phyloP scores from a whole-genome alignment of 495 filamentous ascomycete species.

The Penicillium canariense region DNA sequence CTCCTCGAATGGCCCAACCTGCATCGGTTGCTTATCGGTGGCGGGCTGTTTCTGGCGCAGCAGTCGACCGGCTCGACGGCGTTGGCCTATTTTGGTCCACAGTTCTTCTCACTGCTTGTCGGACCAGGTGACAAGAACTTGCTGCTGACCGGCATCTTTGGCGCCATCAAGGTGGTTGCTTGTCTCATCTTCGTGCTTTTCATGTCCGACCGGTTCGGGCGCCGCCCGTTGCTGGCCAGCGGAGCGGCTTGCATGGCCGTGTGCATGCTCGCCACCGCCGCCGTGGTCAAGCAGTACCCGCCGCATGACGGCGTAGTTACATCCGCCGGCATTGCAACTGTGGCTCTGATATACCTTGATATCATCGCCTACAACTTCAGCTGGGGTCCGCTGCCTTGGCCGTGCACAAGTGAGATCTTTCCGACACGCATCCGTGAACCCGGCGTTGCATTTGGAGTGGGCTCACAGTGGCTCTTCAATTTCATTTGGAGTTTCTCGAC shows the following conservation, averaged over 20 bases:
- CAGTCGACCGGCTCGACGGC: conserved; percentile 55
- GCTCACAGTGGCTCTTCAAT: conserved; percentile 54
- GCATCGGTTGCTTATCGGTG: conserved; percentile 39
- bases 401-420: conserved; percentile 46
- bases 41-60: conserved; percentile 44
- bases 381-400: conserved; percentile 41
- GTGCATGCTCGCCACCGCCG: conserved; percentile 56
- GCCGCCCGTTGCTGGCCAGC: conserved; percentile 49
- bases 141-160: conserved; percentile 52
- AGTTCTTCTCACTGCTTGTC: conserved; percentile 56
- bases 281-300: conserved; percentile 52
- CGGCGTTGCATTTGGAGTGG: conserved; percentile 46
- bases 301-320: conserved; percentile 36
- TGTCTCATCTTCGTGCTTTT: conserved; percentile 50
- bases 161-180: conserved; percentile 48
- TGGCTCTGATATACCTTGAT: conserved; percentile 50
- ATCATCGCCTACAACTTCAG: conserved; percentile 47
- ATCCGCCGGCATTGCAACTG: conserved; percentile 40
- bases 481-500: conserved; percentile 53
- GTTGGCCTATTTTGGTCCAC: conserved; percentile 52
- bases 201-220: conserved; percentile 57
- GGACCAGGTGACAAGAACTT: conserved; percentile 37
- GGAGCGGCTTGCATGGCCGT: conserved; percentile 51
- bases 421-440: conserved; percentile 49
- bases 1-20: conserved; percentile 42